phyloP scores from a whole-genome alignment of 140 eudicot genomes.

The Anethum foeniculum region DNA sequence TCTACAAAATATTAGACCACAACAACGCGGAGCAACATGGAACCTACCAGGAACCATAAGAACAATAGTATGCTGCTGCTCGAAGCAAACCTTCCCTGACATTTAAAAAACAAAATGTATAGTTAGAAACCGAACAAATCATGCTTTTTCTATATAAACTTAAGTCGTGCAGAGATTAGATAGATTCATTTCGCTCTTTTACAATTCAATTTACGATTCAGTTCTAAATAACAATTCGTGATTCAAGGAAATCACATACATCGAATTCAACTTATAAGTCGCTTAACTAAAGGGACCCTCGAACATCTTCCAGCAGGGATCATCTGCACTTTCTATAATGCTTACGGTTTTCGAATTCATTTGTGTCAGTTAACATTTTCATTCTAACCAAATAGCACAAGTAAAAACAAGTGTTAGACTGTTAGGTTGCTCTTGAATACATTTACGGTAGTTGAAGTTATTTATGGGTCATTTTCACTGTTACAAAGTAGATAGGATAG shows the following conservation, averaged over 20 bases:
- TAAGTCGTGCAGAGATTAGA: not conserved
- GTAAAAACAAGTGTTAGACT: not conserved
- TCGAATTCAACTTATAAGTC: not conserved
- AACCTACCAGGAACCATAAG: constrained; percentile 17
- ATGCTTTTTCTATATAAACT: not conserved
- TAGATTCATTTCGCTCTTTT: not conserved
- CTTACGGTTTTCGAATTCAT: not conserved
- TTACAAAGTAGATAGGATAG: not conserved
- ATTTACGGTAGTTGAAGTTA: not conserved
- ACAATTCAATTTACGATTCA: not conserved
- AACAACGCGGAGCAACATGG: not conserved
- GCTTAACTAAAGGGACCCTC: not conserved
- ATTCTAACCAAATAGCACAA: not conserved
- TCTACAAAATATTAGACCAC: not conserved
- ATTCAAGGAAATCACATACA: not conserved
- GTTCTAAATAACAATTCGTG: not conserved
- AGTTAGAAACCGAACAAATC: not conserved
- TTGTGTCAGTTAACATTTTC: not conserved
- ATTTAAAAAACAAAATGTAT: not conserved
- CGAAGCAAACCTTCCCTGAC: constrained; percentile 14
- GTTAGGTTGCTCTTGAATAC: not conserved
- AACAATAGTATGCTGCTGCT: not conserved
- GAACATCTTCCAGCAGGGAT: not conserved
- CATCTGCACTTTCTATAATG: not conserved
- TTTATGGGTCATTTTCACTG: not conserved